Evolutionary conservation across 768 basidiomycete genomes (phyloP), one percentile per base, ranked within the genome.

Genomic region (Leccinum subtestaceum): DNA sequence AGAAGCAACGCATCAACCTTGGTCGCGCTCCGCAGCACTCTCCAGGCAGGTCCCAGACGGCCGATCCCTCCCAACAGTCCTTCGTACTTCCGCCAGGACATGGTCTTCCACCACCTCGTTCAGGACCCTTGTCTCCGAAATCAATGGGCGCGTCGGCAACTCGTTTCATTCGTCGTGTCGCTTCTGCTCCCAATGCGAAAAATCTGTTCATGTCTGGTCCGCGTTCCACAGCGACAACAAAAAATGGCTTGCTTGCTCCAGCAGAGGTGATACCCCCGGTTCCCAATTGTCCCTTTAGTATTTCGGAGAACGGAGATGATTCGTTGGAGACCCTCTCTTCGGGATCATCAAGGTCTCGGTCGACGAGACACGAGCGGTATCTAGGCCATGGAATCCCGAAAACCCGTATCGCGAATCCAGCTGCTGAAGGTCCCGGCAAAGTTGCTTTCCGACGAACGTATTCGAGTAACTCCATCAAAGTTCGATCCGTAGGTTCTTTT

Each of bases 381-480:
- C 61, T 52, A 10, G 59, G 48, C 13, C 36, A 67, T 38, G 66
- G 66, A n/a, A 60, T 36, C 40, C 69, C 76, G 53, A 81, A 78
- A 61, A 74, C 79, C 55, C 77, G 81, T 53, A 73, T 82, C 25
- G 75, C 75, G 56, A 83, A 79, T 56, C 78, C 81, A 40, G 69
- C 67, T 23, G 40, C 65, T 21, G 82, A 79, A 23, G 80, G 79
- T 8, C 85, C 86, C 21, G 81, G 82, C 57, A 85, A 85, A 73
- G 76, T 83, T 61, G 83, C 91, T 29, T 98, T 98, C 74, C 84
- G 93, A 58, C 78, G 97, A 69, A 98, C 97, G 49, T 99, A 99
- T 76, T 96, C 93, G 43, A 95, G 92, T 70, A 96, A 97, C 74
- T 96, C 94, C 19, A 98, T 99, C 78, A 97, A 97, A 78, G 86